These are phyloP conservation scores for Blepharisma japonicum DNA, from an alignment of 73 alveolate genomes.

Conservation along the genomic window DNA sequence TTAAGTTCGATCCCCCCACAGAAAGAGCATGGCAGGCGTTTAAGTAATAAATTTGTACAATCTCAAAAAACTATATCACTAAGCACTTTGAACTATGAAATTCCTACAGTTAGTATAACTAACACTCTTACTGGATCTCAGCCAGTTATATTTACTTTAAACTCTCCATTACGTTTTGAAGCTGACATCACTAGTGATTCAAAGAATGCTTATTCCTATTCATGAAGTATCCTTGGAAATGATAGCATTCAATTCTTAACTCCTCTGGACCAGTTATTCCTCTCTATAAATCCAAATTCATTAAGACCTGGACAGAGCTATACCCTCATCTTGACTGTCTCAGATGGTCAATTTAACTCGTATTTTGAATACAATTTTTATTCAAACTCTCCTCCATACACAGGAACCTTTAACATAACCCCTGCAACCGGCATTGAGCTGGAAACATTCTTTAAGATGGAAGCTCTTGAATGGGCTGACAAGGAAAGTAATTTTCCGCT, in stretches of 20 bases:
- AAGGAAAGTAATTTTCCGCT: neutral
- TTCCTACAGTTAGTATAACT: no score
- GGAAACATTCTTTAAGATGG: neutral
- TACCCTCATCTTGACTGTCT: neutral
- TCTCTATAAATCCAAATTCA: neutral
- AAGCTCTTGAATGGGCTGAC: conserved; percentile 7
- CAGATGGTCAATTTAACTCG: neutral
- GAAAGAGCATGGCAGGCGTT: no score
- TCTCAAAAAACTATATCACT: no score
- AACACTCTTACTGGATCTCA: no score
- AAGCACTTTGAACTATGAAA: no score
- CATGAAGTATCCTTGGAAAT: neutral
- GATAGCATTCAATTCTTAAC: neutral
- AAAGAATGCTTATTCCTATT: no score
- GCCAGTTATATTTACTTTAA: no score
- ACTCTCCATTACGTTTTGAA: no score
- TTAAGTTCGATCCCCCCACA: no score
- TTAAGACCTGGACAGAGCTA: neutral
- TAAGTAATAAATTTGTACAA: no score
- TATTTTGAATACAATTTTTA: neutral
- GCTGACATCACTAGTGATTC: no score
- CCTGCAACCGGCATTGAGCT: neutral
- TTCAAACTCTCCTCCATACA: neutral
- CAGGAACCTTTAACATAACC: neutral
- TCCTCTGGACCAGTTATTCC: neutral